phyloP scores from a whole-genome alignment of 1,284 basidiomycete species.

The Acaromyces ingoldii region DNA sequence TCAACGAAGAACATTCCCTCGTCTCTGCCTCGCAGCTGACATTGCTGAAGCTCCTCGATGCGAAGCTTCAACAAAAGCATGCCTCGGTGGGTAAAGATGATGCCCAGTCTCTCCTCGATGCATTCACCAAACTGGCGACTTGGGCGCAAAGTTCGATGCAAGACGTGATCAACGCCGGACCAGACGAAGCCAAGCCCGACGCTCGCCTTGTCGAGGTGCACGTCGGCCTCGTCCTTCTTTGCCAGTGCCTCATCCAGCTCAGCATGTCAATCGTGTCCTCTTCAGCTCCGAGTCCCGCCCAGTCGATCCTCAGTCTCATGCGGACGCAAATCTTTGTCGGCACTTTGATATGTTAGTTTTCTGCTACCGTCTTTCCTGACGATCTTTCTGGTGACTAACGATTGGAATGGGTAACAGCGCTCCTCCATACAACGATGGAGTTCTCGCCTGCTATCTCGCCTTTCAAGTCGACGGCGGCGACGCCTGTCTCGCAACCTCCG shows the following conservation, averaged over 20 bases:
- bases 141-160: constrained; percentile 24
- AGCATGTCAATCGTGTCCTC: constrained; percentile 11
- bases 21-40: constrained; percentile 24
- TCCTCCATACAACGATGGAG: constrained; percentile 21
- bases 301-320: background rate
- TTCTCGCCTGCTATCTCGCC: constrained; percentile 33
- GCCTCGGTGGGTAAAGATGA: background rate
- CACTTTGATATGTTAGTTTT: constrained; percentile 9
- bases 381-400: constrained; percentile 16
- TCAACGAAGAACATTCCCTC: constrained; percentile 14
- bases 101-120: constrained; percentile 4
- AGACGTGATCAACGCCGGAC: constrained; percentile 13
- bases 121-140: constrained; percentile 13
- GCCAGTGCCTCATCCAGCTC: constrained; percentile 27
- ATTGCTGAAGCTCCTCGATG: constrained; percentile 28
- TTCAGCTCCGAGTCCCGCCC: background rate
- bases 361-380: background rate
- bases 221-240: constrained; percentile 19
- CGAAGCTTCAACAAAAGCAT: constrained; percentile 19
- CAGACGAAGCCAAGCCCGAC: constrained; percentile 19
- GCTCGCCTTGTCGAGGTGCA: constrained; percentile 23
- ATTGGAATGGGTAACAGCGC: no score
- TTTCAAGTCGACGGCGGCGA: constrained; percentile 15
- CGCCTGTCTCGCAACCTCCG: constrained; percentile 3
- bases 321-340: background rate